Conservation (phyloP, 1,284 basidiomycete genomes). For the Fomitopsis betulina region DNA sequence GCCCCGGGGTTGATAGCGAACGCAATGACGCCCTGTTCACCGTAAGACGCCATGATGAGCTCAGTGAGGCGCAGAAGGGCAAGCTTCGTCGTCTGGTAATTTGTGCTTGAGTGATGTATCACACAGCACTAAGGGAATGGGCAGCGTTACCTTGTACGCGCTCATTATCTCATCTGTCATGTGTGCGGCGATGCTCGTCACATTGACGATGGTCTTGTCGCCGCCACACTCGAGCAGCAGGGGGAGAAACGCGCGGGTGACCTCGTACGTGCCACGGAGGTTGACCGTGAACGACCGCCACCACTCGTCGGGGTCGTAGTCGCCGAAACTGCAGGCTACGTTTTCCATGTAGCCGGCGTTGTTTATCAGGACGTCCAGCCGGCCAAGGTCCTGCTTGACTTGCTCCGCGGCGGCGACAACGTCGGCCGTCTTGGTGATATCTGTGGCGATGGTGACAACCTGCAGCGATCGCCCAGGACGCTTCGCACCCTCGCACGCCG, state of each 20-base stretch:
- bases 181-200: conserved; percentile 1
- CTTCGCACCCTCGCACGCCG: conserved; percentile 3
- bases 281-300: conserved; percentile 9
- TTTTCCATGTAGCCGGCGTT: conserved; percentile 13
- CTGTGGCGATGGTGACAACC: conserved; percentile 4
- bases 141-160: neutral
- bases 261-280: conserved; percentile 7
- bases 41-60: conserved; percentile 10
- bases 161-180: neutral
- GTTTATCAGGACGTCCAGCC: conserved; percentile 4
- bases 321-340: neutral
- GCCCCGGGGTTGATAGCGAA: conserved; percentile 9
- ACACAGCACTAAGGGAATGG: neutral
- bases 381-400: conserved; percentile 3
- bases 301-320: conserved; percentile 10
- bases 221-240: conserved; percentile 3
- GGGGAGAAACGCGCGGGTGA: conserved; percentile 5
- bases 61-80: conserved; percentile 11
- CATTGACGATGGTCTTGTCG: conserved; percentile 2
- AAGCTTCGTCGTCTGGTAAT: conserved; percentile 7
- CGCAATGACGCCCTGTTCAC: conserved; percentile 8
- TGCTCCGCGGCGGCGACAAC: conserved; percentile 5
- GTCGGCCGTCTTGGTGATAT: neutral
- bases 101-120: neutral
- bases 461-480: neutral